A percentile compares a stretch with the other conserved stretches of the same genome.
Evolutionary conservation across 2,329 filamentous ascomycete genomes (phyloP).

Genomic region (Penicillium sp.): DNA sequence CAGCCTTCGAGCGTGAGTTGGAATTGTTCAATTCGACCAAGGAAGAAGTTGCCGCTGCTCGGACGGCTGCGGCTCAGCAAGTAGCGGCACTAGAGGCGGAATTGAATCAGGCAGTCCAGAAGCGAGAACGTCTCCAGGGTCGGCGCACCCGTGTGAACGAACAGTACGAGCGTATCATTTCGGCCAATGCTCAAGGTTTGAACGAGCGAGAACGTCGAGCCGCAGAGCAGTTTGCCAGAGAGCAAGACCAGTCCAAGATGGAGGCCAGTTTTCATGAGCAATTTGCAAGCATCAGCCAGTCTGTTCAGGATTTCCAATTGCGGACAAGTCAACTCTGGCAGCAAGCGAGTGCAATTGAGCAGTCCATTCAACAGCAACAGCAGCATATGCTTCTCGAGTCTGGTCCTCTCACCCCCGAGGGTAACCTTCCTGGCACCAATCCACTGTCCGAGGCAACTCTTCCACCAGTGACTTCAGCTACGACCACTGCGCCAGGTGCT

Average conservation of each 20-base stretch:
- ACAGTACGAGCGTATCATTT: conserved; percentile 58
- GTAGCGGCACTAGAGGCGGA: conserved; percentile 53
- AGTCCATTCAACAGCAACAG: conserved; percentile 46
- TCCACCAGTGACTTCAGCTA: conserved; percentile 24
- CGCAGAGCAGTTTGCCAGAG: conserved; percentile 46
- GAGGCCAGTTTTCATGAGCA: conserved; percentile 45
- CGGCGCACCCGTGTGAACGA: conserved; percentile 58
- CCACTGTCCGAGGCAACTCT: conserved; percentile 31
- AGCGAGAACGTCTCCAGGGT: conserved; percentile 57
- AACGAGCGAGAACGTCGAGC: conserved; percentile 52
- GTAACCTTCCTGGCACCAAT: conserved; percentile 54
- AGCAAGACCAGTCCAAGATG: conserved; percentile 45
- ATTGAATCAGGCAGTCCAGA: conserved; percentile 50
- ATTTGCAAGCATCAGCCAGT: conserved; percentile 41
- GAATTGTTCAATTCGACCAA: conserved; percentile 50
- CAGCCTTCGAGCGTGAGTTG: conserved; percentile 53
- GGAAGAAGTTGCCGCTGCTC: conserved; percentile 50
- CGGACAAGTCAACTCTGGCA: conserved; percentile 45
- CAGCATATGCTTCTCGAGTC: conserved; percentile 43
- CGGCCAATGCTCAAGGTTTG: conserved; percentile 56
- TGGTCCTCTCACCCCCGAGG: conserved; percentile 57
- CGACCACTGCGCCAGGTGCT: conserved; percentile 29
- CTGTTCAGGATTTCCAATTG: conserved; percentile 44
- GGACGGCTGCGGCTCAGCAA: conserved; percentile 51
- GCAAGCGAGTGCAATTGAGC: conserved; percentile 43